Conservation (phyloP, 768 basidiomycete genomes). For the Suillus subluteus region DNA sequence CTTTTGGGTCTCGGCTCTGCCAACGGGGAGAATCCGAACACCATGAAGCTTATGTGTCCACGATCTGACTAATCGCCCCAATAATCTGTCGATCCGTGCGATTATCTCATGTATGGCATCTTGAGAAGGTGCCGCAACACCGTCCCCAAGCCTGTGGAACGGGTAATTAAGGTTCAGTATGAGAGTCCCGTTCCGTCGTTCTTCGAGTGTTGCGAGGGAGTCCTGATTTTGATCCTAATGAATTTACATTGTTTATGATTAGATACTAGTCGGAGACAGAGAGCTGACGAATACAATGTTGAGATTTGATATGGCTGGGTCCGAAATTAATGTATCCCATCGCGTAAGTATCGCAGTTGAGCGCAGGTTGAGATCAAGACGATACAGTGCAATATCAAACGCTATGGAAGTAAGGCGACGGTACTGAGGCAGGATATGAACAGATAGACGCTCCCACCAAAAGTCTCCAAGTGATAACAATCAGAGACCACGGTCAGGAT, state of each 20-base stretch:
- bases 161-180: neutral
- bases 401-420: conserved; percentile 9
- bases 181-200: neutral
- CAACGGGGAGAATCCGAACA: no score
- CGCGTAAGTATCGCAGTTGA: neutral
- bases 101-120: neutral
- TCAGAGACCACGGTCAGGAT: conserved; percentile 16
- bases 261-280: no score
- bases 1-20: no score
- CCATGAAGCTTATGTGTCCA: neutral
- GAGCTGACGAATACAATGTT: neutral
- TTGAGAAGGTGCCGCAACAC: neutral
- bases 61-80: conserved; percentile 2
- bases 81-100: neutral
- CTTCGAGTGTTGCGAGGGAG: conserved; percentile 1
- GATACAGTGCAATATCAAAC: neutral
- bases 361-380: neutral
- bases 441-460: conserved; percentile 18
- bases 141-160: neutral
- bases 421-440: conserved; percentile 18
- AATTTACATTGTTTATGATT: neutral
- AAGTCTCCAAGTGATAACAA: conserved; percentile 15
- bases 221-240: neutral
- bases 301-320: neutral
- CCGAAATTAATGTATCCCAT: conserved; percentile 1